These are phyloP conservation scores for Mollisiaceae sp. DNA, from an alignment of 2,329 filamentous ascomycete genomes.

Conservation along the genomic window DNA sequence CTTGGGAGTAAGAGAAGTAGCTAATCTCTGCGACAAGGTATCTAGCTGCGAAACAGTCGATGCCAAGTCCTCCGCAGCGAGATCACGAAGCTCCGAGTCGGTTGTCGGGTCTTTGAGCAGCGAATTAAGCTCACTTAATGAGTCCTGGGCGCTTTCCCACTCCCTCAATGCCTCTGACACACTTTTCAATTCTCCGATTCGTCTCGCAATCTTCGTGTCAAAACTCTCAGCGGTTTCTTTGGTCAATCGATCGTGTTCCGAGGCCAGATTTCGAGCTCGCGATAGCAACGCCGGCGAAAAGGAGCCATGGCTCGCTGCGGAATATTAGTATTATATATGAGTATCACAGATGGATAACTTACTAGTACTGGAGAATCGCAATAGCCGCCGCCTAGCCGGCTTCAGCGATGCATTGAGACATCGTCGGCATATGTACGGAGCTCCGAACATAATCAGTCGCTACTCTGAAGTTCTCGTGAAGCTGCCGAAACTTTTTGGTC, in stretches of 20 bases:
- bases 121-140: constrained; percentile 57
- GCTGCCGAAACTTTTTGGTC: constrained; percentile 16
- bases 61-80: constrained; percentile 83
- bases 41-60: constrained; percentile 66
- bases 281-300: constrained; percentile 60
- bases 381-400: constrained; percentile 33
- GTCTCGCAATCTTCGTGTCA: constrained; percentile 61
- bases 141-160: constrained; percentile 60
- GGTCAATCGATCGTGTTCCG: constrained; percentile 62
- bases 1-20: constrained; percentile 78
- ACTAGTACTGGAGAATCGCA: constrained; percentile 54
- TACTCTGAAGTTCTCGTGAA: constrained; percentile 20
- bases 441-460: constrained; percentile 42
- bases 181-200: constrained; percentile 63
- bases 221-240: constrained; percentile 57
- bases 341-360: constrained; percentile 28
- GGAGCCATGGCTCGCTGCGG: constrained; percentile 39
- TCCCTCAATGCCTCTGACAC: constrained; percentile 62
- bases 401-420: constrained; percentile 47
- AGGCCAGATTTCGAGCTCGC: constrained; percentile 61
- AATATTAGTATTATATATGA: constrained; percentile 26
- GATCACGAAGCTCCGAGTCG: constrained; percentile 73
- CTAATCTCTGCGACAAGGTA: constrained; percentile 69
- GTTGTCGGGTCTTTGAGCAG: constrained; percentile 51
- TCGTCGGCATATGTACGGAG: constrained; percentile 59